Conservation (phyloP, 306 rosid genomes). For the Acacia melanoxylon region DNA sequence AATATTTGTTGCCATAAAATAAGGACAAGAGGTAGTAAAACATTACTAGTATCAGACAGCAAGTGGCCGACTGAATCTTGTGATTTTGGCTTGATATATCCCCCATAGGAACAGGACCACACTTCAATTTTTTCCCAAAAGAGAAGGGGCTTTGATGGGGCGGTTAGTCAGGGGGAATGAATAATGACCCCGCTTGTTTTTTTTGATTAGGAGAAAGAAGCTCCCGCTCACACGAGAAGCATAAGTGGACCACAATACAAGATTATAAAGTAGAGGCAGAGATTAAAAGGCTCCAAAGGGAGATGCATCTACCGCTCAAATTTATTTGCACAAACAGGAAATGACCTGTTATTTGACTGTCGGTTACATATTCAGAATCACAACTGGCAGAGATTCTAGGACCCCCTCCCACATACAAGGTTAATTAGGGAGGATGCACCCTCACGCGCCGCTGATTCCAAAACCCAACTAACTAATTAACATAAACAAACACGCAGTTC, state of each 20-base stretch:
- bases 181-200: too few species aligned
- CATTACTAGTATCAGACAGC: neutral
- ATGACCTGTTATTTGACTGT: constrained; percentile 28
- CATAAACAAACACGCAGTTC: neutral
- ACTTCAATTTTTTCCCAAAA: neutral
- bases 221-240: neutral
- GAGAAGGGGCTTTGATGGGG: neutral
- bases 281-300: neutral
- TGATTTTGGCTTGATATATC: neutral
- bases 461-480: neutral
- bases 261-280: neutral
- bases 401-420: neutral
- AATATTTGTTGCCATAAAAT: too few species aligned
- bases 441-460: too few species aligned
- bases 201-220: too few species aligned
- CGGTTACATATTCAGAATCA: constrained; percentile 3
- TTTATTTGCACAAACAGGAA: constrained; percentile 5
- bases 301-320: neutral
- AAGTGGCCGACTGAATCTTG: neutral
- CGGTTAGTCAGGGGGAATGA: neutral
- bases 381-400: neutral
- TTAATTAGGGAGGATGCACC: too few species aligned
- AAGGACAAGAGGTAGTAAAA: too few species aligned
- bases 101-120: neutral
- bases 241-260: neutral